Percentiles rank a stretch among this genome's conserved stretches.
Evolutionary conservation across 2,329 filamentous ascomycete genomes (phyloP).

Genomic region (Aspergillus hiratsukae): DNA sequence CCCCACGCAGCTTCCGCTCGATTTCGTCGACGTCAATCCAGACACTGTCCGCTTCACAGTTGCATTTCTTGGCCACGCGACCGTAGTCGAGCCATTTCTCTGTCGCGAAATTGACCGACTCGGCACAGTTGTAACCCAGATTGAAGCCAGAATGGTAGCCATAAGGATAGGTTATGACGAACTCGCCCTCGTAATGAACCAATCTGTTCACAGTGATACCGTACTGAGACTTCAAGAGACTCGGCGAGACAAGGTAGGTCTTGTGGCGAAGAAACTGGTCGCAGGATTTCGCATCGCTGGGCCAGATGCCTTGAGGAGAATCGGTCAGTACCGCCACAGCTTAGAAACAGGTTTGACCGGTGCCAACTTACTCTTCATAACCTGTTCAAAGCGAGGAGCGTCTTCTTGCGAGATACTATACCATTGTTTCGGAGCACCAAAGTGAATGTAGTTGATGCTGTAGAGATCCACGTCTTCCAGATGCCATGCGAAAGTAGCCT

Average conservation of each 20-base stretch:
- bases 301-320: slow-evolving; percentile 63
- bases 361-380: slow-evolving; percentile 67
- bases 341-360: not conserved
- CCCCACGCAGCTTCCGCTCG: slow-evolving; percentile 85
- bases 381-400: slow-evolving; percentile 83
- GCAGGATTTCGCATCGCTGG: slow-evolving; percentile 89
- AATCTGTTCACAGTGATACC: slow-evolving; percentile 95
- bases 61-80: slow-evolving; percentile 91
- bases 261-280: slow-evolving; percentile 96
- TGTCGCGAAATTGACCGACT: slow-evolving; percentile 96
- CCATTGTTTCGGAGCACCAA: slow-evolving; percentile 98
- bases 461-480: slow-evolving; percentile 97
- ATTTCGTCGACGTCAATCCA: slow-evolving; percentile 98
- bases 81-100: slow-evolving; percentile 95
- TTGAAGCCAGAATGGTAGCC: slow-evolving; percentile 99
- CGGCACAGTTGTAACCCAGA: slow-evolving; percentile 95
- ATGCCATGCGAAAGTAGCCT: slow-evolving; percentile 98
- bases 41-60: slow-evolving; percentile 95
- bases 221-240: slow-evolving; percentile 78
- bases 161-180: slow-evolving; percentile 97
- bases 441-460: slow-evolving; percentile 99
- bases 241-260: slow-evolving; percentile 91
- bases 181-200: slow-evolving; percentile 93
- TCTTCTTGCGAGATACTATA: slow-evolving; percentile 98
- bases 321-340: slow-evolving; percentile 8